These are phyloP conservation scores for Auxenochlorella pyrenoidosa DNA, from an alignment of 139 green algal genomes.

Conservation along the genomic window DNA sequence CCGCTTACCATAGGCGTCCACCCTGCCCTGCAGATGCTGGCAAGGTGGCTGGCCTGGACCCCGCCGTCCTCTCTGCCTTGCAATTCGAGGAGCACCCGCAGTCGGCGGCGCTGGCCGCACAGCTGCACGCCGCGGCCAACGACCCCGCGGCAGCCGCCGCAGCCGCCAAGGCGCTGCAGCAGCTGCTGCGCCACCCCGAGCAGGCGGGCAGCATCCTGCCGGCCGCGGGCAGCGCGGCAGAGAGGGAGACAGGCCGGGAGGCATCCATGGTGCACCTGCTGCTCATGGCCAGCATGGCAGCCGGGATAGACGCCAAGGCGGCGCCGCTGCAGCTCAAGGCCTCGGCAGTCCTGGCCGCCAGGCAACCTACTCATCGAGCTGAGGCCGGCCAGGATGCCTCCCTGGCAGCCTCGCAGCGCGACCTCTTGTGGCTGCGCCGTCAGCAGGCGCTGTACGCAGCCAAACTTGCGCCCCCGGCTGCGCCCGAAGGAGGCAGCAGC, in stretches of 20 bases:
- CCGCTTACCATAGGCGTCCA: background rate
- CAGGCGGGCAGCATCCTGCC: background rate
- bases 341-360: background rate
- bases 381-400: background rate
- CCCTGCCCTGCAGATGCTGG: background rate
- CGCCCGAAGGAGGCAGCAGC: background rate
- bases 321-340: conserved; percentile 16
- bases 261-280: background rate
- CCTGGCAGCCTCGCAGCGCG: background rate
- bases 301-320: background rate
- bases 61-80: conserved; percentile 16
- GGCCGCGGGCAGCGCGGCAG: background rate
- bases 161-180: background rate
- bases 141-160: background rate
- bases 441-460: conserved; percentile 22
- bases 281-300: conserved; percentile 25
- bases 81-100: conserved; percentile 8
- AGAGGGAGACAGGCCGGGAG: background rate
- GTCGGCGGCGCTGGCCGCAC: background rate
- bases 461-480: background rate
- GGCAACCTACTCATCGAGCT: background rate
- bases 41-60: conserved; percentile 10
- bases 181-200: background rate
- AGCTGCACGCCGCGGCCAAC: conserved; percentile 26
- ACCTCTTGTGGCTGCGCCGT: background rate